phyloP scores from a whole-genome alignment of 257 asterid genomes.

The Plantago elongata region DNA sequence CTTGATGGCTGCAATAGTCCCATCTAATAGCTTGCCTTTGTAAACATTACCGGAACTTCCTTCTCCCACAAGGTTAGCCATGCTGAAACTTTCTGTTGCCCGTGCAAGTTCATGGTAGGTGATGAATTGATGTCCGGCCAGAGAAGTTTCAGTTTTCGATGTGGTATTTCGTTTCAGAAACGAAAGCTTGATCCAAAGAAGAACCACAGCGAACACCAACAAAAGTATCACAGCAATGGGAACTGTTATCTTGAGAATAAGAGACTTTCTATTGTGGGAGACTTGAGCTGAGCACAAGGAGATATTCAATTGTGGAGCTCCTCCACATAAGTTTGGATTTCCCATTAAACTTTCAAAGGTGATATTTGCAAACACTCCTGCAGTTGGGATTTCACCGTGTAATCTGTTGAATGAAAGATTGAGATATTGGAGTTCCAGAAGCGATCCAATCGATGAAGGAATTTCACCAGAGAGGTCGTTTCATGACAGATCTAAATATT shows the following conservation, averaged over 20 bases:
- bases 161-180: slow-evolving; percentile 6
- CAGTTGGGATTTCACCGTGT: slow-evolving; percentile 31
- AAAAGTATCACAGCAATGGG: slow-evolving; percentile 22
- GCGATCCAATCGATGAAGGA: slow-evolving; percentile 32
- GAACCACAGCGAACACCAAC: slow-evolving; percentile 5
- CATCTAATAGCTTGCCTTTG: slow-evolving; percentile 22
- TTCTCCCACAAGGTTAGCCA: slow-evolving; percentile 24
- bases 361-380: slow-evolving; percentile 29
- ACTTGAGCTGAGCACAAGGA: slow-evolving; percentile 22
- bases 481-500: slow-evolving; percentile 28
- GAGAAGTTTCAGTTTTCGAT: slow-evolving; percentile 1
- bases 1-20: slow-evolving; percentile 29
- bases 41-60: slow-evolving; percentile 36
- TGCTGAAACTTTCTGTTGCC: slow-evolving; percentile 29
- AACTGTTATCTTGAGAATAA: slow-evolving; percentile 22
- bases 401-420: slow-evolving; percentile 36
- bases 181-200: slow-evolving; percentile 20
- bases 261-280: slow-evolving; percentile 10
- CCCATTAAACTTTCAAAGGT: slow-evolving; percentile 26
- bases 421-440: slow-evolving; percentile 30
- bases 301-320: slow-evolving; percentile 23
- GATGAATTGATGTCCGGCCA: slow-evolving; percentile 15
- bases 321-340: slow-evolving; percentile 27
- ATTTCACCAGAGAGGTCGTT: slow-evolving; percentile 31
- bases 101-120: slow-evolving; percentile 24